Conservation (phyloP, 2,329 filamentous ascomycete species). For the Cladosporium cucumerinum region DNA sequence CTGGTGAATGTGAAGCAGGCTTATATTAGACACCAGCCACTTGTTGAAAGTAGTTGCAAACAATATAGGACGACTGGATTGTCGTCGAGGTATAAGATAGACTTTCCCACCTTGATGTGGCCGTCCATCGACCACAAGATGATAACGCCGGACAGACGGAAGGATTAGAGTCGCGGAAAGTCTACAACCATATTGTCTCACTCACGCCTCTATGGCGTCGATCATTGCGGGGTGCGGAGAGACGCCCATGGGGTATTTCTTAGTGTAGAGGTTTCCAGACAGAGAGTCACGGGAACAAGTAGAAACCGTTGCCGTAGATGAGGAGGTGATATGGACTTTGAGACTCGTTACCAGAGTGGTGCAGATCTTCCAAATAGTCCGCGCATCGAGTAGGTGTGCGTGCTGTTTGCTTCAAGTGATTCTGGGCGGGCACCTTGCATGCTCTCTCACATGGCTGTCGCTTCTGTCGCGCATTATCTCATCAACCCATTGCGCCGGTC, state of each 20-base stretch:
- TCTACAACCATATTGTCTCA: conserved; percentile 10
- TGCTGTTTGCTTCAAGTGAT: not conserved
- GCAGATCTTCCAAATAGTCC: conserved; percentile 1
- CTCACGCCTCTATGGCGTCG: conserved; percentile 6
- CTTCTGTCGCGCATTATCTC: not conserved
- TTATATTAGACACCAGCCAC: not conserved
- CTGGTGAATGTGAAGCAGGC: not conserved
- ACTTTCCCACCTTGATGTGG: too few species aligned
- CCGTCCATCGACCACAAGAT: not conserved
- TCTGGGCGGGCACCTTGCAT: not conserved
- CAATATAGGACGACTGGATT: not conserved
- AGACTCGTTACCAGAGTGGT: not conserved
- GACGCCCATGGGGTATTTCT: conserved; percentile 3
- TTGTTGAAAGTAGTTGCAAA: not conserved
- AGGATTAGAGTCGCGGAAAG: conserved; percentile 11
- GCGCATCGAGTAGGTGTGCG: not conserved
- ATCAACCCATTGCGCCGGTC: conserved; percentile 8
- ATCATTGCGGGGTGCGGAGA: conserved; percentile 15
- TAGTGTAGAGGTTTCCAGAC: not conserved
- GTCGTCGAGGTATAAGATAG: not conserved
- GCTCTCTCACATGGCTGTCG: not conserved
- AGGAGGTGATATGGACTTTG: not conserved
- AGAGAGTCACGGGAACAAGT: conserved; percentile 1
- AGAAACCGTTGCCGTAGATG: not conserved
- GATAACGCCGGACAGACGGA: conserved; percentile 9